A percentile compares a stretch with the other conserved stretches of the same genome.
Conservation (phyloP, 306 rosid genomes). For the Mimosa bimucronata region DNA sequence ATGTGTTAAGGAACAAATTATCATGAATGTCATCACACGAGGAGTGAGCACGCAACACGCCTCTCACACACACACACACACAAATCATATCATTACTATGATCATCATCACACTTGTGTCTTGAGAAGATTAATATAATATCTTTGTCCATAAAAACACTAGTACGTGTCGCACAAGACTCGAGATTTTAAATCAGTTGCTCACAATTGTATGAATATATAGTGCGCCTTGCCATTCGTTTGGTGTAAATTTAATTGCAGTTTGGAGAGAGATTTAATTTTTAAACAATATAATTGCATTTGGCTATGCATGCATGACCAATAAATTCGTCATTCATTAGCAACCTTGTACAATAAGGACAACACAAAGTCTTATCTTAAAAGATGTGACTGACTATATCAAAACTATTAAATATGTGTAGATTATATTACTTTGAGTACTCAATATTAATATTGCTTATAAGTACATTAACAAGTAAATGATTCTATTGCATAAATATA, state of each 20-base stretch:
- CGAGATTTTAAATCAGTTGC: background rate
- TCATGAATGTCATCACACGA: conserved; percentile 35
- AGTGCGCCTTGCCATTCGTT: background rate
- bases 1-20: background rate
- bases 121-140: background rate
- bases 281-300: background rate
- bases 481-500: too few species aligned
- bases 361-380: too few species aligned
- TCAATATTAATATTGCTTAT: too few species aligned
- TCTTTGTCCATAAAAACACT: background rate
- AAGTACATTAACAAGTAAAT: too few species aligned
- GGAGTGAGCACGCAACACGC: background rate
- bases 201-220: too few species aligned
- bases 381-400: too few species aligned
- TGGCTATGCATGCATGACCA: background rate
- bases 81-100: background rate
- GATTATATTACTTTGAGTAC: too few species aligned
- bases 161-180: background rate
- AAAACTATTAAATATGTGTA: too few species aligned
- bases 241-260: background rate
- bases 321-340: background rate
- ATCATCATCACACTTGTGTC: background rate
- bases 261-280: background rate
- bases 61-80: background rate
- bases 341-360: too few species aligned